Conservation (phyloP, 208 protist species). For the Acanthamoeba healyi region DNA sequence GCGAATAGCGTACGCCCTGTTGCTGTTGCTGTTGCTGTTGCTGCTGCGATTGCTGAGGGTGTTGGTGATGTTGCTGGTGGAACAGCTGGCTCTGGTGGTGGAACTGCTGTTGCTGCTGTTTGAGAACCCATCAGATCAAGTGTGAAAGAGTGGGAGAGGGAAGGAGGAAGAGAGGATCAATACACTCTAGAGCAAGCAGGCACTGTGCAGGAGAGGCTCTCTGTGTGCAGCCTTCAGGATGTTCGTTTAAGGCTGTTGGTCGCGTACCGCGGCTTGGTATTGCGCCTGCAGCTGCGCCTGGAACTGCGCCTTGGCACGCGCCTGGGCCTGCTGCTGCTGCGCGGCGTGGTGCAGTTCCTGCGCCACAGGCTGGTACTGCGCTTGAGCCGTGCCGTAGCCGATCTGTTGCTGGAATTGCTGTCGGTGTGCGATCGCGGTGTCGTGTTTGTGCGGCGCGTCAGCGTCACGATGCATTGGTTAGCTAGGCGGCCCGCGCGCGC, state of each 20-base stretch:
- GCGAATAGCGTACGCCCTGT: conserved; percentile 3
- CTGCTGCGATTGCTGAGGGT: background rate
- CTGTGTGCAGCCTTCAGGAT: background rate
- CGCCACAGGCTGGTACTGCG: background rate
- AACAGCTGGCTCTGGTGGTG: background rate
- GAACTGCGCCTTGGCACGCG: background rate
- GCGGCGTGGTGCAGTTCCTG: background rate
- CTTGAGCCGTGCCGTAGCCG: background rate
- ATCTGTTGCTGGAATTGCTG: background rate
- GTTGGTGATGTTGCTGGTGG: background rate
- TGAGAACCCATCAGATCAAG: background rate
- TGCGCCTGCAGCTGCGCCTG: conserved; percentile 24
- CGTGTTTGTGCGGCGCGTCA: too few relatives aligned
- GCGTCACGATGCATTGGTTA: too few relatives aligned
- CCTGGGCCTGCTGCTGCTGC: background rate
- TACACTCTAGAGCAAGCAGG: background rate
- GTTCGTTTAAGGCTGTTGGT: too few relatives aligned
- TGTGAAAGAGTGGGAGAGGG: background rate
- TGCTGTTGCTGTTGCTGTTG: background rate
- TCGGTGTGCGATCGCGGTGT: too few relatives aligned
- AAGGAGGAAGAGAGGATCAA: background rate
- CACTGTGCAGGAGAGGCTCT: background rate
- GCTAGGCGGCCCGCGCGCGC: too few relatives aligned
- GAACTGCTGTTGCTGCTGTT: background rate
- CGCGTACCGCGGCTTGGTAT: background rate